phyloP scores from a whole-genome alignment of 2,329 filamentous ascomycete genomes.

The Penicillium sp. region DNA sequence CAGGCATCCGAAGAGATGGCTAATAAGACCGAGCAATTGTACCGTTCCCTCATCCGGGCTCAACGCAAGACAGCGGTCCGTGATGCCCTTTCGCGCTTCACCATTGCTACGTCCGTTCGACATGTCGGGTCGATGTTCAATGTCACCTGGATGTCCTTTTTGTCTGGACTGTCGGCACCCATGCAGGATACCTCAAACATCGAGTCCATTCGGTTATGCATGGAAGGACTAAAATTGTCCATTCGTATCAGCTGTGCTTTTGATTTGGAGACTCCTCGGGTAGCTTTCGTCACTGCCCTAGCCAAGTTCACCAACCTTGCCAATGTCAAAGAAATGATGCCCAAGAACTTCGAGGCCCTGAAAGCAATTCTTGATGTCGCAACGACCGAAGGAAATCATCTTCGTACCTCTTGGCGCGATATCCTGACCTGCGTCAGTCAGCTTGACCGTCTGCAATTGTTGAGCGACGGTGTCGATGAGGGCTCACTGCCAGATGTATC shows the following conservation, averaged over 20 bases:
- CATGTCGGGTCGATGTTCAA: constrained; percentile 99
- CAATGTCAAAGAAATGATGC: constrained; percentile 90
- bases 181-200: constrained; percentile 92
- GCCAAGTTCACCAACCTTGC: constrained; percentile 95
- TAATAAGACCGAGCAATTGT: constrained; percentile 77
- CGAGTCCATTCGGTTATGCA: constrained; percentile 86
- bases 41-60: constrained; percentile 88
- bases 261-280: constrained; percentile 86
- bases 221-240: constrained; percentile 92
- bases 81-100: constrained; percentile 69
- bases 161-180: constrained; percentile 89
- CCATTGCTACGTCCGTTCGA: constrained; percentile 88
- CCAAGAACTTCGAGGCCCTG: constrained; percentile 93
- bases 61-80: constrained; percentile 79
- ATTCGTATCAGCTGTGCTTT: constrained; percentile 93
- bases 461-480: constrained; percentile 92
- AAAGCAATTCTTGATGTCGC: constrained; percentile 90
- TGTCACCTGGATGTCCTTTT: constrained; percentile 98
- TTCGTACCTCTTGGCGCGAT: constrained; percentile 92
- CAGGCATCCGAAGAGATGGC: constrained; percentile 96
- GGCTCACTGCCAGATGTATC: constrained; percentile 89
- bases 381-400: constrained; percentile 84
- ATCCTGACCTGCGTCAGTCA: constrained; percentile 94
- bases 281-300: constrained; percentile 90
- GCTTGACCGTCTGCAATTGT: constrained; percentile 89